Evolutionary conservation across 352 stramenopile species (phyloP).

Genomic region (Plasmopara viticola): DNA sequence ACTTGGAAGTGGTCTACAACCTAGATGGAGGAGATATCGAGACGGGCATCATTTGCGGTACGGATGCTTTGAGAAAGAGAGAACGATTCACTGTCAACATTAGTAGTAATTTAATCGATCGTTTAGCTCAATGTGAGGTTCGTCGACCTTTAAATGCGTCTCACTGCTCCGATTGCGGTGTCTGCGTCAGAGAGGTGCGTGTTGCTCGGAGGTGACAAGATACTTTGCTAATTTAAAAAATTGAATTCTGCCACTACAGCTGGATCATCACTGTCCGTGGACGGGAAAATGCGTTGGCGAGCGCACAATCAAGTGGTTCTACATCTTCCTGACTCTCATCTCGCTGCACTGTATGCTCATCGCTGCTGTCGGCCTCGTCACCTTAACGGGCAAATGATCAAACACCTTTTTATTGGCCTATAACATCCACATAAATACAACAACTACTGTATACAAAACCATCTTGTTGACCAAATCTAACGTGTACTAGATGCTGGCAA

Average conservation of each 20-base stretch:
- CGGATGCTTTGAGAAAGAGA: background rate
- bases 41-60: constrained; percentile 64
- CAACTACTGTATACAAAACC: background rate
- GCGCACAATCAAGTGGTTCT: constrained; percentile 76
- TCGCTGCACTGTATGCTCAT: constrained; percentile 61
- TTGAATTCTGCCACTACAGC: constrained; percentile 24
- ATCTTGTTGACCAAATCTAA: constrained; percentile 19
- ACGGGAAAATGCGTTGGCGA: constrained; percentile 88
- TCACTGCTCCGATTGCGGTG: constrained; percentile 74
- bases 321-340: constrained; percentile 68
- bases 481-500: constrained; percentile 23
- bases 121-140: constrained; percentile 69
- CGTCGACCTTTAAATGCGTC: constrained; percentile 58
- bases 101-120: background rate
- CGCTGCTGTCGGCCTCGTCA: constrained; percentile 31
- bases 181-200: constrained; percentile 59
- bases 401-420: background rate
- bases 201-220: background rate
- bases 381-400: constrained; percentile 23
- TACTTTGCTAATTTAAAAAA: background rate
- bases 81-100: constrained; percentile 1
- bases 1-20: constrained; percentile 21
- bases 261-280: constrained; percentile 91
- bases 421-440: background rate
- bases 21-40: constrained; percentile 30